Evolutionary conservation across 495 filamentous ascomycete genomes (phyloP), one percentile per base, ranked within the genome.

Genomic region (Penicillium diatomitis): DNA sequence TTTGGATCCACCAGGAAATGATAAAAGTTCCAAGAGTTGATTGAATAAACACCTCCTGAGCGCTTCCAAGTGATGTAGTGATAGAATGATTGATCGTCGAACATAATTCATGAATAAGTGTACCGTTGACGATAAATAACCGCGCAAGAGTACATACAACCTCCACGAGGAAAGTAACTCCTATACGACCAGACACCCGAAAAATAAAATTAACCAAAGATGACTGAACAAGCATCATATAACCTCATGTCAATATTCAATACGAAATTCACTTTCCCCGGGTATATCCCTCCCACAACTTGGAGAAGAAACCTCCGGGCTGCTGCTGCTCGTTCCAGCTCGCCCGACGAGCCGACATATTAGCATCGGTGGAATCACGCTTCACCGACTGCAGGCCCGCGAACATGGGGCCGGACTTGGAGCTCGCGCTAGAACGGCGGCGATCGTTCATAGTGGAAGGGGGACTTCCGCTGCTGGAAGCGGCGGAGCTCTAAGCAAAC

Each of bases 211-310:
- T 6, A 9, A 9, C 4, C 12, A 39, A 8, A 32, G 11, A 47
- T 8, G 8, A 20, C 11, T 11, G 29, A 10, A 29, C 29, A 44
- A 44, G 11, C 2, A 41, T 41, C 39, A 41, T 2, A 28, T 27
- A 27, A 12, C 10, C 5, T 4, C 30, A 8, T 12, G 4, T 4
- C 8, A 10, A 9, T 10, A 10, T 8, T n/a, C 5, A 29, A n/a
- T n/a, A n/a, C n/a, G n/a, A n/a, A n/a, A 3, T 45, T 27, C 41
- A 57, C 58, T 41, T 57, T 49, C 8, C 68, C 29, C 59, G 51
- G 20, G 63, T 72, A 62, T 74, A 80, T 48, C 67, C 76, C 48
- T 79, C 61, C 78, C 78, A 82, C 73, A 71, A 65, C 53, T 69
- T 72, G 2, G 72, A 70, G 41, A 81, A 68, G 39, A 73, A 60